Evolutionary conservation across 371 early-diverging fungal genomes (phyloP), one percentile per base, ranked within the genome.

Genomic region (Apophysomyces ossiformis): DNA sequence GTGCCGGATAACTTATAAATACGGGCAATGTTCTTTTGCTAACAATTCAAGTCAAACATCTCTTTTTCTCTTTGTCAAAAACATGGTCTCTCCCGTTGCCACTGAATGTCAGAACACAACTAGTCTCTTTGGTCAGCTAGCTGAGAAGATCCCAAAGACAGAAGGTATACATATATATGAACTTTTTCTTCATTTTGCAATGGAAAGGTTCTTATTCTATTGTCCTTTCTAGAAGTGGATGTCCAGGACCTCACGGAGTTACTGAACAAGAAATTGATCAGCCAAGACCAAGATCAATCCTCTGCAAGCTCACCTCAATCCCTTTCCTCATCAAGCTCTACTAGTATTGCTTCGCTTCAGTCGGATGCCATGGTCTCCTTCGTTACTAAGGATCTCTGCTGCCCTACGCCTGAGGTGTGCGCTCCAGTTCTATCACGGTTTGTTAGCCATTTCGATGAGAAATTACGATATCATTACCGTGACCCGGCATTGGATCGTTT

Each of bases 401-500:
- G 61, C 26, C 43, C 43, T 26, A 45, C 61, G 8, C 15, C 46
- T 21, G 18, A 32, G 3, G 5, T 26, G 11, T 61, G 61, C 35
- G 43, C 15, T 15, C 43, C 21, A 12, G 32, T 61, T 35, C 3
- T 45, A 4, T 36, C 43, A 7, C 26, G 46, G 9, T 61, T 61
- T 15, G n/a, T 45, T 8, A 18, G 32, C 5, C 61, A 61, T 21
- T 61, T 61, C 32, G 46, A 61, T 36, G 16, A 35, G 36, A 16
- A 8, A 8, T 32, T 61, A 26, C 18, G 61, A 44, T 45, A 61
- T 45, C 61, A 61, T 61, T 61, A 43, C 43, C 54, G 54, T 21
- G 32, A 44, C 36, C 61, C 46, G 8, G 43, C 45, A 9, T 15
- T 61, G 4, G 61, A 61, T n/a, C 15, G 46, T 6, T 61, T 45